Evolutionary conservation across 1,284 basidiomycete genomes (phyloP), one percentile per base, ranked within the genome.

Genomic region (Tylopilus sp.): DNA sequence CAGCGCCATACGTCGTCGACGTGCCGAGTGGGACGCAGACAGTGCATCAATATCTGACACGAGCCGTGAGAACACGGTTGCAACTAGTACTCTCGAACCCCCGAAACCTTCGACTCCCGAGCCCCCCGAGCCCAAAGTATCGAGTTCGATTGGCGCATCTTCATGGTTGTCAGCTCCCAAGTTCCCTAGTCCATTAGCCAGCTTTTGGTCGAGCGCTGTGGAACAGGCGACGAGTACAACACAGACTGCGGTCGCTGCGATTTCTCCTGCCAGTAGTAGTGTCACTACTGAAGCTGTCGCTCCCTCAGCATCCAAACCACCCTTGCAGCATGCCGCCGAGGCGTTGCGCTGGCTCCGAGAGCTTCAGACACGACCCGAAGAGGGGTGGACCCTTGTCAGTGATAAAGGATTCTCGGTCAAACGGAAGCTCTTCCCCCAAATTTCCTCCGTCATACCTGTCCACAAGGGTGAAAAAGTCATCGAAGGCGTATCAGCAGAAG

Each of bases 401-500:
- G 90, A 93, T 54, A 91, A 91, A 57, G 89, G 85, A 9, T 72
- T 95, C 39, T 77, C 84, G 9, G 79, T 97, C 6, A 83, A 91
- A 55, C 83, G 86, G 56, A 88, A 88, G 60, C 66, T 85, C 15
- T 82, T 85, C 10, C 76, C 85, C 2, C 83, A 88, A 47, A 81
- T 97, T 14, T 96, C 93, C 8, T 77, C 85, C 8, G 76, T 81
- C 38, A 82, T 96, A 41, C 89, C 91, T 0, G 83, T 98, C 4
- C 88, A 94, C 64, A 87, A 86, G 53, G 92, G 91, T 0, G 87
- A 90, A 64, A 90, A 93, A 68, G 91, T 99, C 53, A 87, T 99
- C 42, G 89, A 98, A 65, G 94, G 95, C 2, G 81, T 96, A 9
- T 90, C 92, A 0, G 94, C 94, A 0, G 95, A 97, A 61, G 95